phyloP scores from a whole-genome alignment of 345 rosid species.

The sweet orange (Citrus sinensis) region DNA sequence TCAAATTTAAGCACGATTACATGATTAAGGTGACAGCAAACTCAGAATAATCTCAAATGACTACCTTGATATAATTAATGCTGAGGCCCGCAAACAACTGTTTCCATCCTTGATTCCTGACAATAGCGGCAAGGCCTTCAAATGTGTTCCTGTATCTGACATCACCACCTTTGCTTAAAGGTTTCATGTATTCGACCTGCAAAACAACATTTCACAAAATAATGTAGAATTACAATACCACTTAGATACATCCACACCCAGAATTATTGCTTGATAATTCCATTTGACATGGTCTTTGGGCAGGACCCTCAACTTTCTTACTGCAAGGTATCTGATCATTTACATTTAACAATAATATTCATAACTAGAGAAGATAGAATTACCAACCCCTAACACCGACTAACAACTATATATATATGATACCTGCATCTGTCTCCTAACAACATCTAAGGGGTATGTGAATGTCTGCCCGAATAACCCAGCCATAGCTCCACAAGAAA shows the following conservation, averaged over 20 bases:
- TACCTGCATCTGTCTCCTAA: conserved; percentile 99
- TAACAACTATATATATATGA: background rate
- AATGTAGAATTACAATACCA: background rate
- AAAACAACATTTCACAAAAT: conserved; percentile 7
- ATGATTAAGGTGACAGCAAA: background rate
- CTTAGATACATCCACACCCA: background rate
- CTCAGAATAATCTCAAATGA: background rate
- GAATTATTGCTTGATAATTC: background rate
- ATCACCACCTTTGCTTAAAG: conserved; percentile 41
- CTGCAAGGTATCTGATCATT: background rate
- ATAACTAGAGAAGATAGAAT: background rate
- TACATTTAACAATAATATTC: background rate
- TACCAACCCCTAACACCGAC: background rate
- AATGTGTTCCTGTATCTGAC: conserved; percentile 60
- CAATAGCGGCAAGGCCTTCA: conserved; percentile 67
- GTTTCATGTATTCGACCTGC: conserved; percentile 79
- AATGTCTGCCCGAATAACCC: conserved; percentile 93
- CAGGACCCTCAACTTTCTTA: background rate
- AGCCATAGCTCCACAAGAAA: conserved; percentile 95
- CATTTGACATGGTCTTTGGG: background rate
- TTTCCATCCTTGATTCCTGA: conserved; percentile 81
- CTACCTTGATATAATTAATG: conserved; percentile 91
- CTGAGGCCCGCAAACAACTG: conserved; percentile 97
- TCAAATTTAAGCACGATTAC: background rate
- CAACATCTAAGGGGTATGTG: conserved; percentile 96